phyloP scores from a whole-genome alignment of 345 rosid species.

The Triadica sebifera region DNA sequence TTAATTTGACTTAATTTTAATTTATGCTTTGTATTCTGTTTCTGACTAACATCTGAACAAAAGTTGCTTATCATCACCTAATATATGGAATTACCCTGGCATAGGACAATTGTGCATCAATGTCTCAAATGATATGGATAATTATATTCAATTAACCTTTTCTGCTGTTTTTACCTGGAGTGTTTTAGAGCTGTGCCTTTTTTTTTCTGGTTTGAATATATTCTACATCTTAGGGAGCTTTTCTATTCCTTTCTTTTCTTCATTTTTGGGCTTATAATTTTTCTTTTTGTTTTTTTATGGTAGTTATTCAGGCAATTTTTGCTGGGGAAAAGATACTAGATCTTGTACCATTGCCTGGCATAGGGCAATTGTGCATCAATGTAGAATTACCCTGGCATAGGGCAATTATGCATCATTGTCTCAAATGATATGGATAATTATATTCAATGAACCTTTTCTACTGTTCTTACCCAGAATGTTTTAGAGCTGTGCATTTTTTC shows the following conservation, averaged over 20 bases:
- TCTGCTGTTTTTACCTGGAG: not conserved
- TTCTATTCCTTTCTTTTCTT: not conserved
- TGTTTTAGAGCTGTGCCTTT: not conserved
- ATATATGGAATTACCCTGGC: not conserved
- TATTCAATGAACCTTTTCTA: not conserved
- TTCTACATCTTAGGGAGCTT: not conserved
- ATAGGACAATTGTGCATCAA: not conserved
- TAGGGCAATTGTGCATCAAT: too few species aligned
- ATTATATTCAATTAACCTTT: not conserved
- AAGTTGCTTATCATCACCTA: too few species aligned
- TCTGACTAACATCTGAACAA: not conserved
- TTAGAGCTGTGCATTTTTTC: not conserved
- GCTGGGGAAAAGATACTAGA: conserved; percentile 61
- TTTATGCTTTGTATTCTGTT: not conserved
- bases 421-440: not conserved
- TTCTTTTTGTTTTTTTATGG: conserved; percentile 21
- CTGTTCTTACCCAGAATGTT: not conserved
- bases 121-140: not conserved
- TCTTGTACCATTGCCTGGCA: conserved; percentile 44
- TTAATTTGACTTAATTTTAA: not conserved
- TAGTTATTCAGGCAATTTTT: conserved; percentile 60
- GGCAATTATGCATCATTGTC: not conserved
- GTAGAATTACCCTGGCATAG: not conserved
- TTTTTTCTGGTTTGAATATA: not conserved
- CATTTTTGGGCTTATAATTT: not conserved